Evolutionary conservation across 2,329 filamentous ascomycete species (phyloP), one percentile per base, ranked within the genome.

Genomic region (Parafenestella ontariensis): DNA sequence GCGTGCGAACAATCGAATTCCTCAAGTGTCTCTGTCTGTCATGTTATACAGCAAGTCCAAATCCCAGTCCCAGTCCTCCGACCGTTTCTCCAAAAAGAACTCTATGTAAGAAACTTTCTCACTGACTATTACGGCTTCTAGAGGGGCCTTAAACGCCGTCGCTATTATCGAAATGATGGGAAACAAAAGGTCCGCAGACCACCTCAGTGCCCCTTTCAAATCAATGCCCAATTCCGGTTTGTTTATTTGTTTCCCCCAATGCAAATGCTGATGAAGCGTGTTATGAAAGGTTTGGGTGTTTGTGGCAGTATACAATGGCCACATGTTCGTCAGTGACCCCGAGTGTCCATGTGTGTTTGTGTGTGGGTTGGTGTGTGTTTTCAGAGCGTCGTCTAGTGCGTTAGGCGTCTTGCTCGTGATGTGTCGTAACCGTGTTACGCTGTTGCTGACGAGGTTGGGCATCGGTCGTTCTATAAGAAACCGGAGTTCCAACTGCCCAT

Each of bases 401-500:
- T 42, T 36, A 47, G 24, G 36, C 29, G n/a, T 39, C 37, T 49
- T 39, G 45, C 53, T 53, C 33, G 34, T 39, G 50, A 50, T 24
- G 34, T 33, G 29, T 34, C 42, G 10, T 36, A 18, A 24, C 17
- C 28, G 21, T 3, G 31, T 46, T 17, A 23, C 20, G 29, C 21
- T 41, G 41, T 18, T 33, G 36, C 23, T 42, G 49, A n/a, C 34
- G 46, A 43, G 36, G 23, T 15, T 42, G 24, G 15, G 33, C 31
- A 37, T 10, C 42, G 18, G 24, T 41, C 28, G 41, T 26, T 34
- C 46, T 63, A 76, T 64, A 76, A 62, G 55, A 74, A 74, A 8
- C 57, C 60, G 9, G 62, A 64, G 36, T 68, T 65, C 54, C 63
- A 64, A 37, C 66, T 70, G 43, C 72, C 80, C 52, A 96, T 81